phyloP scores from a whole-genome alignment of 2,329 filamentous ascomycete genomes.

The Sporothrix pseudoabietina region DNA sequence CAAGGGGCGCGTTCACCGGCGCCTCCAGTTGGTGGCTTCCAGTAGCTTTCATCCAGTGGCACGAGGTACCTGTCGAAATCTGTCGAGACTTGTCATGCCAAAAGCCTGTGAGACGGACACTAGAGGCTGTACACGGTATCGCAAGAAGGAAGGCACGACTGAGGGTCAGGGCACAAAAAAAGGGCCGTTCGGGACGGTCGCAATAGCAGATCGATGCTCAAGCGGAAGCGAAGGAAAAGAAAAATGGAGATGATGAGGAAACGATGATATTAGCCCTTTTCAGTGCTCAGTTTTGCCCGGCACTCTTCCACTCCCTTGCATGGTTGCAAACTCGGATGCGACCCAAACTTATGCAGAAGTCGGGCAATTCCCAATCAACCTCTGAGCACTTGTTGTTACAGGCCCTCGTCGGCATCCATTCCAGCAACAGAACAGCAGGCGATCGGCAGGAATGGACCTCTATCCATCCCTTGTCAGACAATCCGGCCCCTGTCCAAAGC shows the following conservation, averaged over 20 bases:
- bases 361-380: not conserved
- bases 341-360: not conserved
- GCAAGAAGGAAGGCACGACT: not conserved
- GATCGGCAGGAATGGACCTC: conserved; percentile 13
- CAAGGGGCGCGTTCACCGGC: not conserved
- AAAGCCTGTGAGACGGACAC: not conserved
- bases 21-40: not conserved
- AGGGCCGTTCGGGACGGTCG: conserved; percentile 1
- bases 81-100: not conserved
- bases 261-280: not conserved
- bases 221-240: not conserved
- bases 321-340: conserved; percentile 16
- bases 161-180: not conserved
- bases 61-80: not conserved
- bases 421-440: not conserved
- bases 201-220: conserved; percentile 9
- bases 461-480: not conserved
- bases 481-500: conserved; percentile 1
- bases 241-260: not conserved
- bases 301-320: conserved; percentile 1
- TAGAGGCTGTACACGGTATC: not conserved
- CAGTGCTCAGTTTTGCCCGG: not conserved
- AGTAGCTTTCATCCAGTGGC: not conserved
- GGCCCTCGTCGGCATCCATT: not conserved
- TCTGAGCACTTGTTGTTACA: conserved; percentile 9